Evolutionary conservation across 2,329 filamentous ascomycete species (phyloP), one percentile per base, ranked within the genome.

Genomic region (Sarocladiaceae sp.): DNA sequence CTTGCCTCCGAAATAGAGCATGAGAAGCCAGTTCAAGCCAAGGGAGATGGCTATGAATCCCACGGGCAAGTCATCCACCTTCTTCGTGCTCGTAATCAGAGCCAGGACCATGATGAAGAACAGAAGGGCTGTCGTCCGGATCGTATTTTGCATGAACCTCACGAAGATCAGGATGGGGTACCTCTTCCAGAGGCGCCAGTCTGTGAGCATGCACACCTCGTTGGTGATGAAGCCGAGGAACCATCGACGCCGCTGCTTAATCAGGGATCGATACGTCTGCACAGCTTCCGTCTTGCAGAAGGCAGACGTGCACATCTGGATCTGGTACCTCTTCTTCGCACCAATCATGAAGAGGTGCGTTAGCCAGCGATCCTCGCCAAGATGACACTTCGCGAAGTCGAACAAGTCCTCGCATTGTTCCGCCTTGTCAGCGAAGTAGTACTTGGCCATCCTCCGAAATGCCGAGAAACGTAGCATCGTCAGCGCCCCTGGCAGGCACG

Each of bases 321-420:
- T 96, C 65, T 97, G 93, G 63, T 95, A 94, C 32, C 87, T 78
- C 62, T 94, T 82, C 68, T 89, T 88, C 34, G 91, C 90, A 19
- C 89, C 90, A 57, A 97, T 93, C 93, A 98, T 98, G 73, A 98
- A 96, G 47, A 98, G 75, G 69, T 98, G 93, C 1, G 91, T 98
- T 46, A 97, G 76, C 90, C 91, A 97, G 50, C 91, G 78, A 65
- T 98, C 93, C 64, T 97, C 93, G 31, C 93, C 93, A 33, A 97
- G 67, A 66, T 97, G 90, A 56, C 87, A 90, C 67, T 97, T 97
- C 46, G 88, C 89, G 59, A 91, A 97, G 61, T 98, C 91, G 59
- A 98, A 98, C 11, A 97, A 73, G 62, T 97, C 91, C 48, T 95
- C 88, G 58, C 89, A 95, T 58, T 95, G 86, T 63, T 95, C 91